A percentile compares a stretch with the other conserved stretches of the same genome.
Conservation (phyloP, 2,329 filamentous ascomycete species). For the Metarhizium rileyi region DNA sequence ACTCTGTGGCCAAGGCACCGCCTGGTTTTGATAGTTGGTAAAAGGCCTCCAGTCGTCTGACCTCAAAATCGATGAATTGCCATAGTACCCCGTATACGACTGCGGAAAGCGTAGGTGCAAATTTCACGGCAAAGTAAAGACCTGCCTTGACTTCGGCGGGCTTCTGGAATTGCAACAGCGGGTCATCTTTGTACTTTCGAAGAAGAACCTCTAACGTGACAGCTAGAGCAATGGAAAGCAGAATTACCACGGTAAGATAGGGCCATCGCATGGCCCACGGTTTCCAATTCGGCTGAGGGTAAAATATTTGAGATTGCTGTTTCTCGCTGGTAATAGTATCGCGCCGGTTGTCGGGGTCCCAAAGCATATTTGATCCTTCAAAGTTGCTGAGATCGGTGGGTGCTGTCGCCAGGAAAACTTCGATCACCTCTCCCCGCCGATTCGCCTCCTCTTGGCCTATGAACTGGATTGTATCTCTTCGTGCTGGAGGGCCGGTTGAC, state of each 20-base stretch:
- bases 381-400: slow-evolving; percentile 43
- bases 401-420: slow-evolving; percentile 40
- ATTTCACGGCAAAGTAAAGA: slow-evolving; percentile 54
- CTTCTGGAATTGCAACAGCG: slow-evolving; percentile 39
- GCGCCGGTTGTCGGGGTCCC: slow-evolving; percentile 22
- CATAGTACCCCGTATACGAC: slow-evolving; percentile 55
- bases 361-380: slow-evolving; percentile 29
- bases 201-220: slow-evolving; percentile 45
- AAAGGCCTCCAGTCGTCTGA: slow-evolving; percentile 56
- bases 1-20: slow-evolving; percentile 53
- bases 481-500: slow-evolving; percentile 14
- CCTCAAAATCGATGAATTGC: slow-evolving; percentile 57
- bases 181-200: slow-evolving; percentile 33
- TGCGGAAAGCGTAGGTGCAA: slow-evolving; percentile 50
- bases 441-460: slow-evolving; percentile 50
- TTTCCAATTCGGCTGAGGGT: slow-evolving; percentile 57
- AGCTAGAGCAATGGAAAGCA: slow-evolving; percentile 43
- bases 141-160: slow-evolving; percentile 40
- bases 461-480: slow-evolving; percentile 34
- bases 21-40: slow-evolving; percentile 53
- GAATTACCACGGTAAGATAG: slow-evolving; percentile 44
- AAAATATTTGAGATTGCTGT: slow-evolving; percentile 40
- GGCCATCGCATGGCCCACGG: slow-evolving; percentile 55
- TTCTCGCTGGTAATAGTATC: slow-evolving; percentile 28
- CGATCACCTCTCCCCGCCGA: slow-evolving; percentile 47